Evolutionary conservation across 345 rosid species (phyloP).

Genomic region (Anacardium occidentale): DNA sequence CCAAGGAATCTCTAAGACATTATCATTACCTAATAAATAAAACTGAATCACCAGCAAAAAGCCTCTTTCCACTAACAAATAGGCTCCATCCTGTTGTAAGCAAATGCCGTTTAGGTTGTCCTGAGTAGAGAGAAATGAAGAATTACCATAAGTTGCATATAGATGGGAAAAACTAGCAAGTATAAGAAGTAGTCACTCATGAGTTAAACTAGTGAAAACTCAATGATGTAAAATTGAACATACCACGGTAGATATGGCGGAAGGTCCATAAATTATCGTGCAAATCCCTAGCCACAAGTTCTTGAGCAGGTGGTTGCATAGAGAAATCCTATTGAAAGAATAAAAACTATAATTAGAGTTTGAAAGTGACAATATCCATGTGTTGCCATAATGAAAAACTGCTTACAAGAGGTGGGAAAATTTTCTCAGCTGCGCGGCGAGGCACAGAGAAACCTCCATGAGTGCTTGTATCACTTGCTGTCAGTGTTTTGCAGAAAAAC

Average conservation of each 20-base stretch:
- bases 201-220: slow-evolving; percentile 2
- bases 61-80: slow-evolving; percentile 81
- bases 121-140: slow-evolving; percentile 36
- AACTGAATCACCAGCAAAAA: slow-evolving; percentile 83
- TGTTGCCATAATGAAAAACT: slow-evolving; percentile 1
- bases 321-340: slow-evolving; percentile 66
- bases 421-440: slow-evolving; percentile 93
- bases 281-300: slow-evolving; percentile 86
- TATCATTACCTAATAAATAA: slow-evolving; percentile 65
- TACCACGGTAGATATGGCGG: slow-evolving; percentile 95
- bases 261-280: slow-evolving; percentile 85
- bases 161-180: slow-evolving; percentile 6
- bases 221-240: slow-evolving; percentile 12
- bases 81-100: slow-evolving; percentile 95
- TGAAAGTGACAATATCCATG: not conserved
- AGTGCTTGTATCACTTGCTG: slow-evolving; percentile 98
- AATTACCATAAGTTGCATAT: slow-evolving; percentile 11
- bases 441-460: slow-evolving; percentile 99
- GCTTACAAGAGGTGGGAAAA: slow-evolving; percentile 83
- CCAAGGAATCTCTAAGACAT: slow-evolving; percentile 14
- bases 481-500: slow-evolving; percentile 90
- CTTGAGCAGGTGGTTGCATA: slow-evolving; percentile 94
- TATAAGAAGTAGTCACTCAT: not conserved
- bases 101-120: slow-evolving; percentile 89
- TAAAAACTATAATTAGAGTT: slow-evolving; percentile 18